A percentile compares a stretch with the other conserved stretches of the same genome.
These are phyloP conservation scores for Didymella pinodella DNA, from an alignment of 2,329 filamentous ascomycete species.

Conservation along the genomic window DNA sequence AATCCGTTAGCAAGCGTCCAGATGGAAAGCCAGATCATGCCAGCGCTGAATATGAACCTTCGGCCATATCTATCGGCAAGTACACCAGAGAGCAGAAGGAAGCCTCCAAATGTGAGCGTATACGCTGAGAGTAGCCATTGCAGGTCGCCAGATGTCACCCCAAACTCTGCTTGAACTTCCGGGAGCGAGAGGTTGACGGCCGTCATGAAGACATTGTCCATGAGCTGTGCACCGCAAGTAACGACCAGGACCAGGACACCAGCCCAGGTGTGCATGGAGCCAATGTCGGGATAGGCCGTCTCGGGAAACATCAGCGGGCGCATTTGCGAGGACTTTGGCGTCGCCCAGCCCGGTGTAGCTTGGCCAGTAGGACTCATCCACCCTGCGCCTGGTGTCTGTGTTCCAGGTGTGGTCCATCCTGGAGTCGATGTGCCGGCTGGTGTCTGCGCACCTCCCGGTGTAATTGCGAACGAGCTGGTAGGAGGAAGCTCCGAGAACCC, in stretches of 20 bases:
- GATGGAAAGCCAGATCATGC: neutral
- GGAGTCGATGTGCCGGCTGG: neutral
- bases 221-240: constrained; percentile 16
- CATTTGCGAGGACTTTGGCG: constrained; percentile 17
- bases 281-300: constrained; percentile 15
- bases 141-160: constrained; percentile 12
- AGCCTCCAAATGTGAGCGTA: constrained; percentile 4
- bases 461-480: neutral
- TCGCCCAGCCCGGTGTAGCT: constrained; percentile 19
- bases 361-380: constrained; percentile 2
- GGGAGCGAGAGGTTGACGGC: constrained; percentile 19
- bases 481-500: neutral
- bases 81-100: neutral
- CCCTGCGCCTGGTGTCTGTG: neutral
- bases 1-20: neutral
- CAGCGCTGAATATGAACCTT: neutral
- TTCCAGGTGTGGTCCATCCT: neutral
- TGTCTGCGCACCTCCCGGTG: neutral
- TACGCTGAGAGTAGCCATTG: constrained; percentile 18
- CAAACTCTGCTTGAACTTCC: constrained; percentile 16
- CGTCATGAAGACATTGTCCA: constrained; percentile 21
- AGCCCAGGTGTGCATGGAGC: constrained; percentile 18
- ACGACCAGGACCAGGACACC: constrained; percentile 11
- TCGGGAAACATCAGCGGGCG: constrained; percentile 20
- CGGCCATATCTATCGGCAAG: neutral